phyloP scores from a whole-genome alignment of 305 asterid genomes.

The Rubia occidens region DNA sequence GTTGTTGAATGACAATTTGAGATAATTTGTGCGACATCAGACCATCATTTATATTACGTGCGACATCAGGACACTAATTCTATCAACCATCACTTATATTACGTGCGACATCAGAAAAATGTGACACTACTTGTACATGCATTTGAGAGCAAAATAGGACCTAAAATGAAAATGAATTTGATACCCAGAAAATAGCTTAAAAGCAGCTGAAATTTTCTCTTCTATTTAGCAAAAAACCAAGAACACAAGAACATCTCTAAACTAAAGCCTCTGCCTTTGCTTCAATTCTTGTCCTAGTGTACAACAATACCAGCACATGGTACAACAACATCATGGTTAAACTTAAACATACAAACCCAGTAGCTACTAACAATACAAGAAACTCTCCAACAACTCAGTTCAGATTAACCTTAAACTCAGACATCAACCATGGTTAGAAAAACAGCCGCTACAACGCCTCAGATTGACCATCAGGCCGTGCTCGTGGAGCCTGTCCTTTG shows the following conservation, averaged over 20 bases:
- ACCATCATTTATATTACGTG: no score
- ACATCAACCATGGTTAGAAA: background rate
- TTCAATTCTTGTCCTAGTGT: background rate
- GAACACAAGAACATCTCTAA: background rate
- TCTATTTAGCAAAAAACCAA: background rate
- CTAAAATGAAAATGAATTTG: no score
- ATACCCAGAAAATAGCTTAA: no score
- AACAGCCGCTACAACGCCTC: background rate
- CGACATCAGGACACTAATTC: no score
- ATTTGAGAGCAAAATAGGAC: no score
- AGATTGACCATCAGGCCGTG: conserved; percentile 14
- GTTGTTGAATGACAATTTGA: no score
- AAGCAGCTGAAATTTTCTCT: no score
- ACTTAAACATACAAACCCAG: background rate
- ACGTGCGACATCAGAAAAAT: no score
- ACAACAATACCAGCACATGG: background rate
- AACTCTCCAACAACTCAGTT: background rate
- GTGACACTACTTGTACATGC: no score
- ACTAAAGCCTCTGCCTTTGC: background rate
- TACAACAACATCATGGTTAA: background rate
- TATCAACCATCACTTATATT: no score
- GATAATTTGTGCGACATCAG: no score
- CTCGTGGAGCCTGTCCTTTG: conserved; percentile 25
- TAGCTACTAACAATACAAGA: background rate
- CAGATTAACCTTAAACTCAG: background rate